Base-by-base conservation (phyloP, 2,329 filamentous ascomycete species). In the Eurotiales sp. region DNA sequence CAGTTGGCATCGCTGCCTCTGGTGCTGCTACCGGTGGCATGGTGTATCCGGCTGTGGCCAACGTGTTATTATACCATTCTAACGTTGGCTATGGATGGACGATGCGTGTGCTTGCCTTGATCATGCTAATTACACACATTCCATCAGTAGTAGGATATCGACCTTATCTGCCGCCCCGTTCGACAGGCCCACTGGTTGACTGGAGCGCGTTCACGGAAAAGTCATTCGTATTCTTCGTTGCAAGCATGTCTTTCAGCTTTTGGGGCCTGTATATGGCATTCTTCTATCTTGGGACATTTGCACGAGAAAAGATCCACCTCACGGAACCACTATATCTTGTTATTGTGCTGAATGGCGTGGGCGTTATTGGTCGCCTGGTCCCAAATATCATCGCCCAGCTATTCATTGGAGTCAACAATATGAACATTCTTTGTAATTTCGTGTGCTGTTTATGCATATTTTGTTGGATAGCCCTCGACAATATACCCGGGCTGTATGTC, bases 21-120 rank as follows among this genome's bases (percentile, higher is more conserved):
- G 74, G 75, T 0, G 64, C 56, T 23, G 67, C 66, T 0, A 69
- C 69, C 1, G 70, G 70, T 4, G 75, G 76, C 0, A 64, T 79
- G 14, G 55, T 79, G 1, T 76, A 73, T 52, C 73, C 76, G 0
- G 62, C 70, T 12, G 66, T 77, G 23, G 66, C 74, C 3, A 66
- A 72, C 39, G 62, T 67, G 30, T 55, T 77, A 6, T 56, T 54
- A 1, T 54, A 50, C 21, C 46, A 54, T 27, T 50, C 46, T 1
- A 14, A 45, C 17, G 29, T 54, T 14, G 47, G 51, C 5, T 51
- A 27, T 39, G 42, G 37, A 10, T 48, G 47, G 48, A 49, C 52
- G 34, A 51, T 54, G 47, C 52, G 52, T n/a, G 37, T 30, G 3
- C n/a, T 54, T 14, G 48, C 29, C 8, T 36, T 54, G n/a, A 51